These are phyloP conservation scores for Diaporthe eres DNA, from an alignment of 2,329 filamentous ascomycete species.

Conservation along the genomic window DNA sequence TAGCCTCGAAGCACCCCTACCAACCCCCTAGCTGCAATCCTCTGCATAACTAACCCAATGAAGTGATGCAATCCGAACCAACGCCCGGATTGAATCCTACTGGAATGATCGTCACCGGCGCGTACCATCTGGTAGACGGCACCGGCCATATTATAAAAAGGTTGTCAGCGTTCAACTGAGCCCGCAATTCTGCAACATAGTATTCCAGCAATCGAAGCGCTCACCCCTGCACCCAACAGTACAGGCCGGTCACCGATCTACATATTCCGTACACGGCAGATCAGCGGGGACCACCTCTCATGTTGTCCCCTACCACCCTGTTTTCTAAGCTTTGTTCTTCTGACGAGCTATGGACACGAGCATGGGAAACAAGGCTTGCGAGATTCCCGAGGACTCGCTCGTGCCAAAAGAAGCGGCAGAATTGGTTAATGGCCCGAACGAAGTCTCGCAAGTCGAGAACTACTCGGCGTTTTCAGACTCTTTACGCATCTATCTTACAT, in stretches of 20 bases:
- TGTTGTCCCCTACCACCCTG: neutral
- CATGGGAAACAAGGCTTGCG: neutral
- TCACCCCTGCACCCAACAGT: neutral
- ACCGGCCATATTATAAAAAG: too few relatives aligned
- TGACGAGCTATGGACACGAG: neutral
- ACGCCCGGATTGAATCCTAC: too few relatives aligned
- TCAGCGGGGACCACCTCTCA: neutral
- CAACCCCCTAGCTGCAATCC: too few relatives aligned
- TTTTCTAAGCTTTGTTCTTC: neutral
- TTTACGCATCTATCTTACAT: neutral
- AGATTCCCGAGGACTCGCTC: neutral
- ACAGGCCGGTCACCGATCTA: neutral
- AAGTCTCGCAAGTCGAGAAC: neutral
- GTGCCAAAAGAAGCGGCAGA: neutral
- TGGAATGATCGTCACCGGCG: too few relatives aligned
- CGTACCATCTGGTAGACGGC: too few relatives aligned
- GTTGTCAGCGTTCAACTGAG: too few relatives aligned
- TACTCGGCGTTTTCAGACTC: conserved; percentile 1
- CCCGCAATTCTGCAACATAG: too few relatives aligned
- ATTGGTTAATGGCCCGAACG: neutral
- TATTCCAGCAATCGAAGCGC: neutral
- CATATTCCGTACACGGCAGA: too few relatives aligned
- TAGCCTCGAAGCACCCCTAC: too few relatives aligned
- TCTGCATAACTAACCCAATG: too few relatives aligned
- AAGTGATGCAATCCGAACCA: too few relatives aligned